Evolutionary conservation across 768 basidiomycete genomes (phyloP).

Genomic region (Termitomyces sp.): DNA sequence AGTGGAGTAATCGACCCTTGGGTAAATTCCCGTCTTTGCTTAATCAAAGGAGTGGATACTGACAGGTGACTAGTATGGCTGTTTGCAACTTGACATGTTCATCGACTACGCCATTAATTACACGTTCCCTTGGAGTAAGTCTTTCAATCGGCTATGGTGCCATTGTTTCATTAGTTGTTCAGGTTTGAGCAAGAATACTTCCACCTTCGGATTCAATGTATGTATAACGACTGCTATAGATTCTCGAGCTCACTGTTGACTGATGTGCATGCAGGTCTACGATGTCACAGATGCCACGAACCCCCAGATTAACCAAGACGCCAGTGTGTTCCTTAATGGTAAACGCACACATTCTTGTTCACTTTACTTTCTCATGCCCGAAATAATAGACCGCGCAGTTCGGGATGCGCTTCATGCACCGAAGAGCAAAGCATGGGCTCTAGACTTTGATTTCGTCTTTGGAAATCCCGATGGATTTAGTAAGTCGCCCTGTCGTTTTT

Average conservation of each 20-base stretch:
- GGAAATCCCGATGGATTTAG: conserved; percentile 23
- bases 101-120: conserved; percentile 70
- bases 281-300: conserved; percentile 50
- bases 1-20: conserved; percentile 55
- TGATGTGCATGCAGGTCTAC: conserved; percentile 31
- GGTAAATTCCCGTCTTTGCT: conserved; percentile 23
- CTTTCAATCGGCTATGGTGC: not conserved
- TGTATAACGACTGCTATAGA: not conserved
- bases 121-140: conserved; percentile 53
- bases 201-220: conserved; percentile 34
- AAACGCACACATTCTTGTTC: conserved; percentile 6
- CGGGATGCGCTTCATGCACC: conserved; percentile 65
- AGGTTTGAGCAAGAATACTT: conserved; percentile 23
- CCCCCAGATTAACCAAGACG: conserved; percentile 45
- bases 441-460: conserved; percentile 32
- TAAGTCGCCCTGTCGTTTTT: conserved; percentile 14
- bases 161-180: not conserved
- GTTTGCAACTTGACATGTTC: conserved; percentile 58
- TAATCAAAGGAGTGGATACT: not conserved
- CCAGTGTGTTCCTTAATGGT: conserved; percentile 60
- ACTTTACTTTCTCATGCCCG: not conserved
- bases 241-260: not conserved
- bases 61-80: conserved; percentile 43
- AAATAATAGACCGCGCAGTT: conserved; percentile 41
- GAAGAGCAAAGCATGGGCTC: conserved; percentile 43